Conservation (phyloP, 106 monocot species). For the Dendrobium chrysotoxum region DNA sequence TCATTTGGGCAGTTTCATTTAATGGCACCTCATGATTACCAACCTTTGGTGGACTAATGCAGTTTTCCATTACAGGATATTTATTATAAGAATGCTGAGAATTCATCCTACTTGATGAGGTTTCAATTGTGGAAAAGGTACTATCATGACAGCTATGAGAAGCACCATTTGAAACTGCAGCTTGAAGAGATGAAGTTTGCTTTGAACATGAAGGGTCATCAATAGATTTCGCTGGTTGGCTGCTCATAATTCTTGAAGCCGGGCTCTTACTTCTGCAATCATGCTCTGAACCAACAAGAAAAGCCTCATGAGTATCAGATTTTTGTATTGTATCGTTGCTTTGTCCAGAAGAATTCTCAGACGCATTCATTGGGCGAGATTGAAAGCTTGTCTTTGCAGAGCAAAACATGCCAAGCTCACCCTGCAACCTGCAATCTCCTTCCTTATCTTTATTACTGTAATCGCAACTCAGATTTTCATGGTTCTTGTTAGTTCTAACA, state of each 20-base stretch:
- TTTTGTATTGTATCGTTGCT: slow-evolving; percentile 19
- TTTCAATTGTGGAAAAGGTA: slow-evolving; percentile 1
- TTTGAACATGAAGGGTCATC: slow-evolving; percentile 29
- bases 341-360: slow-evolving; percentile 25
- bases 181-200: slow-evolving; percentile 23
- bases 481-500: slow-evolving; percentile 21
- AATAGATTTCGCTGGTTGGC: slow-evolving; percentile 18
- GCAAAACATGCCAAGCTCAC: neutral
- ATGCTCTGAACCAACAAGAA: slow-evolving; percentile 14
- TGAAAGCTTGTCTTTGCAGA: slow-evolving; percentile 62
- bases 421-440: neutral
- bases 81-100: neutral
- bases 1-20: slow-evolving; percentile 18
- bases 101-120: neutral
- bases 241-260: slow-evolving; percentile 19
- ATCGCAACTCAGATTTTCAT: slow-evolving; percentile 21
- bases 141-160: slow-evolving; percentile 35
- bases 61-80: neutral
- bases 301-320: slow-evolving; percentile 17
- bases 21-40: neutral
- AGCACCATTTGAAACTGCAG: slow-evolving; percentile 27
- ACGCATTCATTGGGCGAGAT: slow-evolving; percentile 46
- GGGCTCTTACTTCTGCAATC: slow-evolving; percentile 19
- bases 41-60: neutral
- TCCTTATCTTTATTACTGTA: neutral